Evolutionary conservation across 1,139 yeast species (phyloP), one percentile per base, ranked within the genome.

Genomic region (Pichia sp.): DNA sequence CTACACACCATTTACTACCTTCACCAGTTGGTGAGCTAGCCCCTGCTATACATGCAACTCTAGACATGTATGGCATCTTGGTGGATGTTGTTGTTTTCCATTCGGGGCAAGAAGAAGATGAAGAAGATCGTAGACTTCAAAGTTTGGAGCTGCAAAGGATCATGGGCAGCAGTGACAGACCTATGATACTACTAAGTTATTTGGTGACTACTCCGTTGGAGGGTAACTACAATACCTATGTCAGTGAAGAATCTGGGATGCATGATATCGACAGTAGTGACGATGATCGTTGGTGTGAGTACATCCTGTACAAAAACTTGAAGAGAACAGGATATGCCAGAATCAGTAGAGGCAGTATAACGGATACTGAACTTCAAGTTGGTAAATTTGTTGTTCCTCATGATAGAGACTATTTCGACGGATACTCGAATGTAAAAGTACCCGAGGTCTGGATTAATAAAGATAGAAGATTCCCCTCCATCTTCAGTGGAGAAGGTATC

Each of bases 251-350:
- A 62, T 84, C 95, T 1, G 86, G 96, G 48, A 89, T 93, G 93
- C 82, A 85, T 63, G 99, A 93, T 70, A 90, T 93, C 62, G 99
- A 93, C 68, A 85, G 92, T 52, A 77, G 87, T 10, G 99, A 93
- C 69, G 89, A 95, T 87, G 99, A 93, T 68, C 82, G 99, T 73
- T 93, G 99, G 99, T 93, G 99, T 74, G 96, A 93, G 72, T 93
- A 93, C 72, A 90, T 93, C 59, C 74, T 93, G 62, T 93, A 87
- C 79, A 87, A 93, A 70, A 85, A 87, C 57, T 75, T 93, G 71
- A 86, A 83, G 70, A 87, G 97, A 70, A 83, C 88, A 2, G 98
- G 96, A 1, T 93, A 93, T 69, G 98, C 98, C 1, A 83, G 99
- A 70, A 87, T 93, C 45, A 85, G 96, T 49, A 81, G 99, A 67